Evolutionary conservation across 1,139 yeast genomes (phyloP).

Genomic region (Blastobotrys proliferans): DNA sequence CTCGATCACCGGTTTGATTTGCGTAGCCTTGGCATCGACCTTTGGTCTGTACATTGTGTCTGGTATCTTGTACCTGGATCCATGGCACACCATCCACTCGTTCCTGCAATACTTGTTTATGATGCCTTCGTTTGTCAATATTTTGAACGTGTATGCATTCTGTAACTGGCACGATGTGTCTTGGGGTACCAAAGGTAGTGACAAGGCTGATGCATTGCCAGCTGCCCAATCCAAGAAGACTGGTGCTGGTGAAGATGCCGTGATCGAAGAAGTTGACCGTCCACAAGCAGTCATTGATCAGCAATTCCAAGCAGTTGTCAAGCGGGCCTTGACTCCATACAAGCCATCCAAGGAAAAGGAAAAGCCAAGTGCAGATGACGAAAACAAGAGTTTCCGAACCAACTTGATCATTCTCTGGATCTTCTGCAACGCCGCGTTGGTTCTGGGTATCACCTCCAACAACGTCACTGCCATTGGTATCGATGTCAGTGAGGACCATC

Average conservation of each 20-base stretch:
- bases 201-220: conserved; percentile 57
- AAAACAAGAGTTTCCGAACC: conserved; percentile 72
- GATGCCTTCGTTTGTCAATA: conserved; percentile 87
- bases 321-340: conserved; percentile 43
- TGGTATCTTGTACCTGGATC: conserved; percentile 71
- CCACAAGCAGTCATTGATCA: conserved; percentile 65
- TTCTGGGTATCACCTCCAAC: conserved; percentile 54
- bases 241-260: conserved; percentile 66
- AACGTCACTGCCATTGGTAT: conserved; percentile 33
- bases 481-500: conserved; percentile 34
- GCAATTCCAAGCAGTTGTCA: conserved; percentile 41
- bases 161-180: conserved; percentile 95
- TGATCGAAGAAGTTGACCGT: conserved; percentile 65
- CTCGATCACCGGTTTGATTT: conserved; percentile 45
- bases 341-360: conserved; percentile 33
- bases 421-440: conserved; percentile 64
- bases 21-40: conserved; percentile 83
- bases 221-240: conserved; percentile 48
- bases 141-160: conserved; percentile 72
- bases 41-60: conserved; percentile 81
- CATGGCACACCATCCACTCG: conserved; percentile 92
- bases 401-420: conserved; percentile 79
- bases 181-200: conserved; percentile 97
- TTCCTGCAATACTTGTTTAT: conserved; percentile 79
- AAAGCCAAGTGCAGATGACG: conserved; percentile 47